Evolutionary conservation across 345 rosid species (phyloP).

Genomic region (Populus tremula): DNA sequence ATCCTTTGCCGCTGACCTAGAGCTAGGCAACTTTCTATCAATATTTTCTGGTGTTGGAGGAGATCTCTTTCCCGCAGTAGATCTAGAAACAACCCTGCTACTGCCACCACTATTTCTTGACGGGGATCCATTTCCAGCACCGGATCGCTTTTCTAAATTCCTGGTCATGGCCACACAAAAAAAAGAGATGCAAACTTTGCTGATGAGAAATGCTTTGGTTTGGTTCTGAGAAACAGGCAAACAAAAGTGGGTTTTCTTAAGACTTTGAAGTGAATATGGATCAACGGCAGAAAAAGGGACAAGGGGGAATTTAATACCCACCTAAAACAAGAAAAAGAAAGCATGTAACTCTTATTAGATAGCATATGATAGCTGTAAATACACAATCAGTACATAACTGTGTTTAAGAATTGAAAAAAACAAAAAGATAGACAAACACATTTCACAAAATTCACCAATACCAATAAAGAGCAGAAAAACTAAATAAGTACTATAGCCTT

Average conservation of each 20-base stretch:
- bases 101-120: slow-evolving; percentile 37
- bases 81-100: slow-evolving; percentile 48
- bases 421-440: not conserved
- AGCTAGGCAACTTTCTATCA: slow-evolving; percentile 38
- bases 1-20: slow-evolving; percentile 26
- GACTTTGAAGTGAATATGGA: not conserved
- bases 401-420: not conserved
- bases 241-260: not conserved
- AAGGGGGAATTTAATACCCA: slow-evolving; percentile 19
- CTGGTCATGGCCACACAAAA: slow-evolving; percentile 41
- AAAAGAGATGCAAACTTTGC: not conserved
- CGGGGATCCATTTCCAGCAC: slow-evolving; percentile 48
- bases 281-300: not conserved
- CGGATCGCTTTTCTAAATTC: slow-evolving; percentile 51
- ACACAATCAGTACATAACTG: not conserved
- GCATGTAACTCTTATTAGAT: not conserved
- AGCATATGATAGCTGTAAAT: not conserved
- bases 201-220: slow-evolving; percentile 3
- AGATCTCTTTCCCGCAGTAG: slow-evolving; percentile 45
- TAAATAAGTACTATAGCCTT: not conserved
- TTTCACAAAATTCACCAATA: not conserved
- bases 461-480: not conserved
- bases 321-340: slow-evolving; percentile 15
- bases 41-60: slow-evolving; percentile 47
- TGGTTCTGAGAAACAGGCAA: not conserved